These are phyloP conservation scores for Paramecium sexaurelia DNA, from an alignment of 73 alveolate genomes.

Conservation along the genomic window DNA sequence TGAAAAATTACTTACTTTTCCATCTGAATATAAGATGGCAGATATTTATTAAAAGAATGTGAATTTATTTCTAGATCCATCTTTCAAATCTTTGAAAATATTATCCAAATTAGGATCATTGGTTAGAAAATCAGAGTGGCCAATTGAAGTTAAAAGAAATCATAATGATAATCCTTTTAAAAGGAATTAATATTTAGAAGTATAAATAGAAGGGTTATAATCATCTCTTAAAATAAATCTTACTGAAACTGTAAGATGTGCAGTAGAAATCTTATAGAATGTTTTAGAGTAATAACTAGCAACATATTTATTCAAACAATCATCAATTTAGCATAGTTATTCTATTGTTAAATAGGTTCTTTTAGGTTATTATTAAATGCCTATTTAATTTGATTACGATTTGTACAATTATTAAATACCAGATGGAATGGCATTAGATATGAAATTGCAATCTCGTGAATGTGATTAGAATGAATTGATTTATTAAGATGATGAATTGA, in stretches of 20 bases:
- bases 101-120: conserved; percentile 25
- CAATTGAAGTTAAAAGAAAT: conserved; percentile 35
- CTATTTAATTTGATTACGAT: conserved; percentile 7
- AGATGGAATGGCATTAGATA: neutral
- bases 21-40: conserved; percentile 39
- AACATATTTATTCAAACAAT: conserved; percentile 4
- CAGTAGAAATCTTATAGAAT: conserved; percentile 6
- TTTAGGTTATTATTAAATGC: neutral
- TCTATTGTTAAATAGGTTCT: neutral
- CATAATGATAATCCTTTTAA: neutral
- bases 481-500: conserved; percentile 17
- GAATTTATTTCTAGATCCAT: conserved; percentile 10
- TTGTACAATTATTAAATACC: conserved; percentile 14
- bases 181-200: conserved; percentile 23
- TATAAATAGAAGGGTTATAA: conserved; percentile 4
- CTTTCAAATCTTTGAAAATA: conserved; percentile 25
- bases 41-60: neutral
- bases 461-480: neutral
- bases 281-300: conserved; percentile 28
- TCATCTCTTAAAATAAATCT: neutral
- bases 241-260: conserved; percentile 36
- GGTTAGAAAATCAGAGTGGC: conserved; percentile 30
- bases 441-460: neutral
- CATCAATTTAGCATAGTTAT: conserved; percentile 48
- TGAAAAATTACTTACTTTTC: neutral